Conservation (phyloP, 345 rosid genomes). For the Bruguiera sexangula region DNA sequence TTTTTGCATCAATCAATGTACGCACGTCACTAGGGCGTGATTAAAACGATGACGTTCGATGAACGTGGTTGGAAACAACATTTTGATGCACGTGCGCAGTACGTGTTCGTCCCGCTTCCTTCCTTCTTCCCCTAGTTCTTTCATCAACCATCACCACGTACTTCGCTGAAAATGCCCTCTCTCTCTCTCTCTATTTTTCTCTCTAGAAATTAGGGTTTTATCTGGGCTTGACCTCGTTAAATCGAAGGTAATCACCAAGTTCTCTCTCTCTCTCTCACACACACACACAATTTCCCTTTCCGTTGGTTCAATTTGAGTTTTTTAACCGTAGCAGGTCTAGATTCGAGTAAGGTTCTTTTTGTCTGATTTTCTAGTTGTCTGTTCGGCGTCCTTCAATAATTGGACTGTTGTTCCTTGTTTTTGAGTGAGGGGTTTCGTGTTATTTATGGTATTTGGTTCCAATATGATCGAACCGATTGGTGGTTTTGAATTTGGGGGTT, state of each 20-base stretch:
- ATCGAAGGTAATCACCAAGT: conserved; percentile 19
- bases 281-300: conserved; percentile 9
- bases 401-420: no score
- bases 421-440: no score
- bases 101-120: no score
- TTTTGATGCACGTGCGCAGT: background rate
- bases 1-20: no score
- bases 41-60: background rate
- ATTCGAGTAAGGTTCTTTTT: conserved; percentile 17
- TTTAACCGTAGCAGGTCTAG: background rate
- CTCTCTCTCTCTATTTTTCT: background rate
- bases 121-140: no score
- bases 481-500: no score
- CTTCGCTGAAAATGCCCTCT: background rate
- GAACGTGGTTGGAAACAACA: background rate
- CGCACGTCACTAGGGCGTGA: no score
- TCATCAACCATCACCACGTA: no score
- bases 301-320: conserved; percentile 3
- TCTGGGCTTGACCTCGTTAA: conserved; percentile 27
- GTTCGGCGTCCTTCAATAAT: no score
- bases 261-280: background rate
- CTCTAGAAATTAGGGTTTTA: conserved; percentile 13
- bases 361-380: no score
- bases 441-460: no score
- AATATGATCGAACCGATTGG: no score